phyloP scores from a whole-genome alignment of 495 filamentous ascomycete genomes.

The Penicillium cosmopolitanum region DNA sequence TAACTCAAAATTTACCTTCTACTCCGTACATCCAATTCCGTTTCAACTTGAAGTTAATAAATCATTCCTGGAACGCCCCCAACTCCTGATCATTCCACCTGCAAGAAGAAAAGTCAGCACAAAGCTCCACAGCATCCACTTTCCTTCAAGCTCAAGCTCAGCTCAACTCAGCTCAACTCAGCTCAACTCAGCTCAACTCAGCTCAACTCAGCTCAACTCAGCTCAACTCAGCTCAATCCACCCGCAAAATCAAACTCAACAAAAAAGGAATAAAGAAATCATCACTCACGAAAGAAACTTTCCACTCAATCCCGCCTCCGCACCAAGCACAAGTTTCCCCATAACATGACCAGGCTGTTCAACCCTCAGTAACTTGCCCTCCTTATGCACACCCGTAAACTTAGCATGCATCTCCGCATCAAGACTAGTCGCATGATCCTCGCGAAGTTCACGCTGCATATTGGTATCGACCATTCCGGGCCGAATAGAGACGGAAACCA shows the following conservation, averaged over 20 bases:
- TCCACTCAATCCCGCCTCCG: constrained; percentile 69
- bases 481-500: constrained; percentile 70
- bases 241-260: neutral
- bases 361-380: constrained; percentile 72
- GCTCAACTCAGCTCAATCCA: neutral
- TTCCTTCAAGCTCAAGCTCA: neutral
- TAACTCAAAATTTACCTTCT: no score
- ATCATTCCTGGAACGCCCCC: constrained; percentile 59
- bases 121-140: neutral
- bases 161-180: no score
- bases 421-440: constrained; percentile 68
- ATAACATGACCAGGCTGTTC: constrained; percentile 88
- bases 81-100: constrained; percentile 76
- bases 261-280: neutral
- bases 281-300: constrained; percentile 69
- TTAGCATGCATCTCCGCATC: constrained; percentile 64
- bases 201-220: no score
- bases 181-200: no score
- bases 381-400: constrained; percentile 68
- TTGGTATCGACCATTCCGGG: constrained; percentile 91
- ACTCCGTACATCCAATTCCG: no score
- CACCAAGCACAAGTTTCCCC: constrained; percentile 70
- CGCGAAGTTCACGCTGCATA: constrained; percentile 85
- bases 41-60: no score
- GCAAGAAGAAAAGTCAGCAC: constrained; percentile 8